Conservation (phyloP, 106 monocot genomes). For the Allium sativum region DNA sequence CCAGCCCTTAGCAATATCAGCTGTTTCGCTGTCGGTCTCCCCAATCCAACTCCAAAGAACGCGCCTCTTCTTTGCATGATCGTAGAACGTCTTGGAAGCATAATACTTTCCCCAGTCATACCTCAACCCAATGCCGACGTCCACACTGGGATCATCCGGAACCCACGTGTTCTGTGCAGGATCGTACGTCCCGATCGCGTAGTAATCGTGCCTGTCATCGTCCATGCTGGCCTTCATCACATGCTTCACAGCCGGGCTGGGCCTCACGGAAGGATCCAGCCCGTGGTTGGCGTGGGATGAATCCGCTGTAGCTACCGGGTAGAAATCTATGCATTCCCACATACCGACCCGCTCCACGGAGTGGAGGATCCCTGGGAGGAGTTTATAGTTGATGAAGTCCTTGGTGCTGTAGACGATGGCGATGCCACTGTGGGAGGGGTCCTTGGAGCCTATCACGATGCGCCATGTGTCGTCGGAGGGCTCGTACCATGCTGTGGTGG, state of each 20-base stretch:
- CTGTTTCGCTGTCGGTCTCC: constrained; percentile 53
- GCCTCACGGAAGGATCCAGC: constrained; percentile 18
- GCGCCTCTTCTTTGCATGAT: constrained; percentile 23
- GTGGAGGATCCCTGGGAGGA: constrained; percentile 37
- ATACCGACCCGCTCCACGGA: constrained; percentile 37
- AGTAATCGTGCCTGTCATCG: constrained; percentile 49
- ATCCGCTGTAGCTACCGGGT: constrained; percentile 17
- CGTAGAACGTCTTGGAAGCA: constrained; percentile 60
- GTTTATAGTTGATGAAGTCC: constrained; percentile 36
- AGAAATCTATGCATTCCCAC: constrained; percentile 82
- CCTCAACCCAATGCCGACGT: constrained; percentile 46
- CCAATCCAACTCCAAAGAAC: constrained; percentile 62
- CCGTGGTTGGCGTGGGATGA: constrained; percentile 1
- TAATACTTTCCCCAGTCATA: constrained; percentile 67
- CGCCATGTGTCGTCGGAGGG: constrained; percentile 17
- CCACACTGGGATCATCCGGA: constrained; percentile 23
- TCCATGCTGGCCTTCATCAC: constrained; percentile 66
- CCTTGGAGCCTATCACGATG: constrained; percentile 39
- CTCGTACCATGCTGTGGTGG: constrained; percentile 35
- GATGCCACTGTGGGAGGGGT: constrained; percentile 24
- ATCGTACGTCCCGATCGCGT: constrained; percentile 36
- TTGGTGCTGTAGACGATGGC: constrained; percentile 30
- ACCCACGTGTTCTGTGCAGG: constrained; percentile 23
- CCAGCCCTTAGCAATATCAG: constrained; percentile 57
- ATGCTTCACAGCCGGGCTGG: constrained; percentile 23